Base-by-base conservation (phyloP, 2,329 filamentous ascomycete species). In the Cercospora sesami region DNA sequence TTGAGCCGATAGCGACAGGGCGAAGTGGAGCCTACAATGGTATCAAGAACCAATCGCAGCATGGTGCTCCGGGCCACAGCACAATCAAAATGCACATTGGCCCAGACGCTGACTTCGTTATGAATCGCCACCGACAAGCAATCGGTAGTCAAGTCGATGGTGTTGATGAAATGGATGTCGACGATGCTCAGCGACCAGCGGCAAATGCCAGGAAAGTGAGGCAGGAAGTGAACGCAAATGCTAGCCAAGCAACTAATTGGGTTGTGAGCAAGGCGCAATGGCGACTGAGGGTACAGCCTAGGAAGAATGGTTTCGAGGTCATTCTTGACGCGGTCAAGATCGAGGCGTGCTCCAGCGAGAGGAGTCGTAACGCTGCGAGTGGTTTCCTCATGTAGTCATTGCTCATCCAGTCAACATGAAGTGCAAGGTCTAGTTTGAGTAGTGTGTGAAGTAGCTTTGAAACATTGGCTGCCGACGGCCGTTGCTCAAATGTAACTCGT, bases 1-100 rank as follows among this genome's bases (percentile, higher is more conserved):
- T 91, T 0, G 90, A 90, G 7, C 80, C 91, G 42, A 83, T 91
- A 78, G 90, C 91, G 86, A 82, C 86, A 59, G 83, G 86, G 3
- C 76, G 76, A 2, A 80, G 79, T n/a, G 88, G 87, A n/a, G 89
- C 86, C 18, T 18, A 26, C 16, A 39, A 14, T 62, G 36, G 60
- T n/a, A 33, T 4, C 14, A 30, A 21, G 36, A 45, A 39, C 31
- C 14, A 18, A 33, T 18, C 28, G 55, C 28, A 58, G 16, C 28
- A 31, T n/a, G 10, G 28, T 9, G 26, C 90, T 0, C 79, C 92
- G 31, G 90, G 87, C 74, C 89, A 92, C 66, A 89, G 92, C 68
- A 83, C 86, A 9, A 88, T 96, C 16, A 87, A 87, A 68, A 84
- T 91, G 12, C 79, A 84, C 1, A 80, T 94, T 26, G 89, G 87